These are phyloP conservation scores for Calonectria ilicicola DNA, from an alignment of 2,329 filamentous ascomycete genomes.

Conservation along the genomic window DNA sequence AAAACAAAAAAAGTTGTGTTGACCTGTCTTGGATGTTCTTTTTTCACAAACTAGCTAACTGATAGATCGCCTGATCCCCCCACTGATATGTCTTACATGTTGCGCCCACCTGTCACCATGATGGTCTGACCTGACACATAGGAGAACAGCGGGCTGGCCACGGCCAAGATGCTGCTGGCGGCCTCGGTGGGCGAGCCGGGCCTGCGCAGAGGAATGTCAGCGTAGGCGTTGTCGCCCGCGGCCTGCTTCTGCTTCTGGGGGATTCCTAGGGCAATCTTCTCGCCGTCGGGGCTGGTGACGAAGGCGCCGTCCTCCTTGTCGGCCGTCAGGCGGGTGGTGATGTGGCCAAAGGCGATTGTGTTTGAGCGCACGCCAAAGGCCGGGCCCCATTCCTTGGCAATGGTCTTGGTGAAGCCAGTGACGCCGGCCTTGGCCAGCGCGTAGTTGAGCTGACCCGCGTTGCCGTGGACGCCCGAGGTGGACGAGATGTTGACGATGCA, in stretches of 20 bases:
- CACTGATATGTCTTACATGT: slow-evolving; percentile 57
- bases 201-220: slow-evolving; percentile 83
- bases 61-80: neutral
- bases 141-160: slow-evolving; percentile 84
- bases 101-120: slow-evolving; percentile 83
- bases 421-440: slow-evolving; percentile 87
- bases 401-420: slow-evolving; percentile 85
- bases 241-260: slow-evolving; percentile 68
- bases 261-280: slow-evolving; percentile 81
- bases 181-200: slow-evolving; percentile 85
- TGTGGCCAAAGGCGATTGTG: slow-evolving; percentile 86
- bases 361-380: slow-evolving; percentile 85
- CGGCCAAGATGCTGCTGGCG: slow-evolving; percentile 79
- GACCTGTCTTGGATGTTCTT: neutral
- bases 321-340: slow-evolving; percentile 82
- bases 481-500: slow-evolving; percentile 87
- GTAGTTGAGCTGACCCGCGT: slow-evolving; percentile 93
- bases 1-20: neutral
- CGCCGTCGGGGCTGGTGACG: slow-evolving; percentile 79
- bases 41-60: neutral
- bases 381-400: slow-evolving; percentile 93
- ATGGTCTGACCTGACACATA: slow-evolving; percentile 92
- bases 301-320: slow-evolving; percentile 89
- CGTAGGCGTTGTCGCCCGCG: slow-evolving; percentile 57
- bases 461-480: slow-evolving; percentile 86